Conservation (phyloP, 2,329 filamentous ascomycete species). For the Penicillium sp. region DNA sequence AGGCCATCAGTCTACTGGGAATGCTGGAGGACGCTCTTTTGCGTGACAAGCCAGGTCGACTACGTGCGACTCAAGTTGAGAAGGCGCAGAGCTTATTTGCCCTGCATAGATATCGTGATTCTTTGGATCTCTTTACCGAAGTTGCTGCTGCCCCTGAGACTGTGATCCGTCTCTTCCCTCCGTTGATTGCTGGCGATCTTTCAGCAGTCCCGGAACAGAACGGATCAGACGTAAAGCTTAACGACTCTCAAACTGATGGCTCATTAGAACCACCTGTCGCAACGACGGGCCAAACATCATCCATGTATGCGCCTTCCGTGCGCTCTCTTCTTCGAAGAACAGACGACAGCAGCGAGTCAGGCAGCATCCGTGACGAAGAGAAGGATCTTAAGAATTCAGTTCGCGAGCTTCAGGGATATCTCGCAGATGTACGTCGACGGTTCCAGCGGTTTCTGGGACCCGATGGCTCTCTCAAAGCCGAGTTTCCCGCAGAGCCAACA, state of each 20-base stretch:
- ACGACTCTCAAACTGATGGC: conserved; percentile 27
- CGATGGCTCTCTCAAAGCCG: conserved; percentile 47
- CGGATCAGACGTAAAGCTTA: conserved; percentile 16
- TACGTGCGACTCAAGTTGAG: conserved; percentile 81
- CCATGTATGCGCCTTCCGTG: conserved; percentile 34
- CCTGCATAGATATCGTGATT: conserved; percentile 72
- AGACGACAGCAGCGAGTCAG: conserved; percentile 38
- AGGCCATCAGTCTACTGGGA: conserved; percentile 79
- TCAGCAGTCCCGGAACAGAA: conserved; percentile 54
- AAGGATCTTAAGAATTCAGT: conserved; percentile 68
- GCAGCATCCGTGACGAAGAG: conserved; percentile 36
- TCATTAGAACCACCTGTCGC: conserved; percentile 21
- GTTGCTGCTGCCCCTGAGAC: conserved; percentile 84
- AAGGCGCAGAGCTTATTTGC: conserved; percentile 84
- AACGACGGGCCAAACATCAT: conserved; percentile 20
- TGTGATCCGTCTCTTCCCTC: conserved; percentile 79
- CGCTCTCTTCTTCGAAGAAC: conserved; percentile 36
- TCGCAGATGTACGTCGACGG: conserved; percentile 72
- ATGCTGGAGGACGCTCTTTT: conserved; percentile 92
- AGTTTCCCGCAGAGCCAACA: conserved; percentile 28
- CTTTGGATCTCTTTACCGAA: conserved; percentile 85
- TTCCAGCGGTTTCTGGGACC: conserved; percentile 56
- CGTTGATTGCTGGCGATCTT: conserved; percentile 72
- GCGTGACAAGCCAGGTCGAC: conserved; percentile 69
- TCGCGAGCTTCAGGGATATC: conserved; percentile 75